Evolutionary conservation across 495 filamentous ascomycete genomes (phyloP).

Genomic region (Penicillium lividum): DNA sequence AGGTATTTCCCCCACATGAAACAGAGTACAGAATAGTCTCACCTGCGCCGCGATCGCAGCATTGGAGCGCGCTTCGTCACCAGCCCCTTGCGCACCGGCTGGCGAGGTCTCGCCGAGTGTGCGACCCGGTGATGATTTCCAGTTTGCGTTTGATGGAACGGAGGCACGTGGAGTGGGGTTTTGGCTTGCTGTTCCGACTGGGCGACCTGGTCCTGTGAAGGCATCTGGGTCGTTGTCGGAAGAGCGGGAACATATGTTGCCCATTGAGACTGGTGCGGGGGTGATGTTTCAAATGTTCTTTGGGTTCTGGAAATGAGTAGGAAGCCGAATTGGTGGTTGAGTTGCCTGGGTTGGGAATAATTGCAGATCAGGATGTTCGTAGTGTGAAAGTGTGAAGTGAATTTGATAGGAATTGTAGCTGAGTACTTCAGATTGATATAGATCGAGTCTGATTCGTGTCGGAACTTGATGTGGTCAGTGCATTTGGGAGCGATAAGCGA

Average conservation of each 20-base stretch:
- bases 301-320: neutral
- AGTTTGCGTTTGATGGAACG: slow-evolving; percentile 43
- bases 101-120: slow-evolving; percentile 48
- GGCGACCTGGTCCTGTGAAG: slow-evolving; percentile 65
- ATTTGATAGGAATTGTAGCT: neutral
- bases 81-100: slow-evolving; percentile 26
- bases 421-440: neutral
- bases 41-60: slow-evolving; percentile 74
- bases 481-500: neutral
- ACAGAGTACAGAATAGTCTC: neutral
- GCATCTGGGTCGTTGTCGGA: slow-evolving; percentile 48
- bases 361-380: neutral
- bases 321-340: neutral
- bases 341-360: neutral
- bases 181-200: slow-evolving; percentile 40
- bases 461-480: neutral
- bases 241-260: slow-evolving; percentile 70
- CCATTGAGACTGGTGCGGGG: slow-evolving; percentile 47
- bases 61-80: slow-evolving; percentile 53
- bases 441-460: neutral
- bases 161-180: slow-evolving; percentile 35
- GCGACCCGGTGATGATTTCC: slow-evolving; percentile 53
- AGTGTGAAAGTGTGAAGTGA: neutral
- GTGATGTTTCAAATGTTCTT: neutral
- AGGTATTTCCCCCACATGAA: neutral